Conservation (phyloP, 2,329 filamentous ascomycete species). For the Beauveria bassiana region DNA sequence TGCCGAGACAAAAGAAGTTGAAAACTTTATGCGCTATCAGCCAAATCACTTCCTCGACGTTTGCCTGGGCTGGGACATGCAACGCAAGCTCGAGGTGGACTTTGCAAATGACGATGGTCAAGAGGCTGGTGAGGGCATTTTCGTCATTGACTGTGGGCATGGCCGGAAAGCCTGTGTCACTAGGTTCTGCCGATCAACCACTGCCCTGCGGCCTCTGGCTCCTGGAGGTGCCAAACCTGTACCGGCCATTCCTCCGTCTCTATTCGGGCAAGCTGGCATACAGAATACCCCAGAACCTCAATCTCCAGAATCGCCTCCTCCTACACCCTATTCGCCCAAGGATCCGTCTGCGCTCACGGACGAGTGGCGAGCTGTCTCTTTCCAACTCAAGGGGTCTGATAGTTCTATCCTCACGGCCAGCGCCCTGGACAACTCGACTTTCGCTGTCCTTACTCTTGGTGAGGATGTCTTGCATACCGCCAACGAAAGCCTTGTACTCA, state of each 20-base stretch:
- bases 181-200: conserved; percentile 34
- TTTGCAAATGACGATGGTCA: conserved; percentile 76
- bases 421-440: conserved; percentile 66
- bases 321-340: conserved; percentile 17
- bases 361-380: conserved; percentile 23
- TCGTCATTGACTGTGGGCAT: conserved; percentile 67
- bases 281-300: conserved; percentile 16
- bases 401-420: conserved; percentile 59
- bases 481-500: conserved; percentile 44
- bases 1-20: conserved; percentile 75
- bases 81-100: conserved; percentile 74
- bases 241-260: not conserved
- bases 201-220: not conserved
- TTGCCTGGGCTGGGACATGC: conserved; percentile 90
- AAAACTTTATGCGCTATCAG: conserved; percentile 62
- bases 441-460: conserved; percentile 59
- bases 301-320: conserved; percentile 17
- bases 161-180: conserved; percentile 36
- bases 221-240: not conserved
- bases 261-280: conserved; percentile 3
- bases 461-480: conserved; percentile 62
- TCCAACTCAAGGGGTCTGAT: conserved; percentile 49
- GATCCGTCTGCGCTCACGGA: conserved; percentile 16
- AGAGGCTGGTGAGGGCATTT: conserved; percentile 66
- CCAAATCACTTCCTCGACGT: conserved; percentile 71